Conservation (phyloP, 148 eudicot genomes). For the Fagopyrum tataricum region DNA sequence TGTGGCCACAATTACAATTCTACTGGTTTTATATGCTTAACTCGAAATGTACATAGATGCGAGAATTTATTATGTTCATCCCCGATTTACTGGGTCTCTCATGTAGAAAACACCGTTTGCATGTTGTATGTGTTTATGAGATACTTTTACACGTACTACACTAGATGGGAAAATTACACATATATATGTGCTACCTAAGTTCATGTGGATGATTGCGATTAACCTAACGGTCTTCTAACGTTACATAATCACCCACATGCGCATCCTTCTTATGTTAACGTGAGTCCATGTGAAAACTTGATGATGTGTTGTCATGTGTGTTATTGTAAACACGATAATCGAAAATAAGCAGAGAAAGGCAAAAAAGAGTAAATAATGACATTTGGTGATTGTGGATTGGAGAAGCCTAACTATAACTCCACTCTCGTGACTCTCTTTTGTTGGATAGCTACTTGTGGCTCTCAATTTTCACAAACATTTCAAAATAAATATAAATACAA, state of each 20-base stretch:
- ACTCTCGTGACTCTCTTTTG: conserved; percentile 64
- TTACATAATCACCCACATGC: too few species aligned
- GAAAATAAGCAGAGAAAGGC: background rate
- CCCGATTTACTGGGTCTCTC: too few species aligned
- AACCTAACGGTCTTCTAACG: too few species aligned
- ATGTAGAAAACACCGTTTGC: too few species aligned
- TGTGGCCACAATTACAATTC: too few species aligned
- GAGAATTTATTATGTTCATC: too few species aligned
- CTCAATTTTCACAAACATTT: background rate
- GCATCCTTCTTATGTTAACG: background rate
- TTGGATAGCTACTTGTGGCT: conserved; percentile 46
- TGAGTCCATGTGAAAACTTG: background rate
- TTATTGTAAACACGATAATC: background rate
- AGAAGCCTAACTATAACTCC: background rate
- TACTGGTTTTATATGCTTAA: background rate
- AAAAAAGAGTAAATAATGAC: background rate
- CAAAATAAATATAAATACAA: background rate
- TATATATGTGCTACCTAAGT: too few species aligned
- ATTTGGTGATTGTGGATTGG: conserved; percentile 17
- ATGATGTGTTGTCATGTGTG: background rate
- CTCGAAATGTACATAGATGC: too few species aligned
- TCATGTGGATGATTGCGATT: too few species aligned
- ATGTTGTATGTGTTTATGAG: too few species aligned
- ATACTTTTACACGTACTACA: too few species aligned
- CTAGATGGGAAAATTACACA: too few species aligned